These are phyloP conservation scores for Pachysolen tannophilus DNA, from an alignment of 805 yeast species.

Conservation along the genomic window DNA sequence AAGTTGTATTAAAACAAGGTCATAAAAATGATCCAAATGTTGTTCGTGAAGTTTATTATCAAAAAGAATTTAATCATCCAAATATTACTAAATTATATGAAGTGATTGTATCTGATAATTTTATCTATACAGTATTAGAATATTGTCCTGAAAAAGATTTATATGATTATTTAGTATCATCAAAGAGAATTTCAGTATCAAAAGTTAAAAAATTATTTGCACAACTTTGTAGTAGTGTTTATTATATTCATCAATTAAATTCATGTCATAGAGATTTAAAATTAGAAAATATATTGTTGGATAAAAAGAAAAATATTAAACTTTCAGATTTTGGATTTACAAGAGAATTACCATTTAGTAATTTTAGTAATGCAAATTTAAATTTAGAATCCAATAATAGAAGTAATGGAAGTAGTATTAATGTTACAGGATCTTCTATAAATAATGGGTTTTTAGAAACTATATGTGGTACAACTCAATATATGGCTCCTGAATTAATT, in stretches of 20 bases:
- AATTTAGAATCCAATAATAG: conserved; percentile 20
- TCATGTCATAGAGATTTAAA: conserved; percentile 82
- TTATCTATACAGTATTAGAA: conserved; percentile 83
- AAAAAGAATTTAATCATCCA: conserved; percentile 75
- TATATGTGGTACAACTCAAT: conserved; percentile 88
- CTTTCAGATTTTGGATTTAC: conserved; percentile 94
- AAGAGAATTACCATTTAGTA: conserved; percentile 43
- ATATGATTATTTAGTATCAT: conserved; percentile 54
- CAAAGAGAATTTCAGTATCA: conserved; percentile 40
- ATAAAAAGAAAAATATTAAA: conserved; percentile 53
- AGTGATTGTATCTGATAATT: conserved; percentile 69
- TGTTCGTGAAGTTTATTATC: conserved; percentile 85
- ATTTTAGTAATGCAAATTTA: conserved; percentile 10
- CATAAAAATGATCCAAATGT: conserved; percentile 71
- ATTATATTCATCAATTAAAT: conserved; percentile 68
- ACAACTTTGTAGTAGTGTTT: conserved; percentile 58
- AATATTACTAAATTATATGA: conserved; percentile 82
- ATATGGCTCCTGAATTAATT: conserved; percentile 94
- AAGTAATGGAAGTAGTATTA: too few relatives aligned
- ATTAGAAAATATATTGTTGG: conserved; percentile 67
- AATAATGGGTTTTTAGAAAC: conserved; percentile 49
- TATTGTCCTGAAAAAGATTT: conserved; percentile 80
- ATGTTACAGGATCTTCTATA: too few relatives aligned
- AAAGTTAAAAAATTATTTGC: conserved; percentile 49
- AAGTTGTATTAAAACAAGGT: conserved; percentile 81